phyloP scores from a whole-genome alignment of 1,139 yeast genomes.

The Protomyces lactucae-debilis region DNA sequence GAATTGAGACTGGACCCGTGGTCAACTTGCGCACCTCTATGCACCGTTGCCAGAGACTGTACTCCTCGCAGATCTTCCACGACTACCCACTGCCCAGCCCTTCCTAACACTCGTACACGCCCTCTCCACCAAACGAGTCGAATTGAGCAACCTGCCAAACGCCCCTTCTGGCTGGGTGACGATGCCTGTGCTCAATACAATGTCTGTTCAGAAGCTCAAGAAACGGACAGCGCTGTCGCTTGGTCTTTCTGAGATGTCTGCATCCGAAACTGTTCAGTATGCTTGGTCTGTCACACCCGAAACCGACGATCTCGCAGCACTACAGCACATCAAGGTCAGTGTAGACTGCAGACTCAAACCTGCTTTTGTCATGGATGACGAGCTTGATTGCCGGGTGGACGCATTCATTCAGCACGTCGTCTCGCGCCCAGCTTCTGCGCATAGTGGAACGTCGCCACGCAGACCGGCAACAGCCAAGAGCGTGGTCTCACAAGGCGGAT shows the following conservation, averaged over 20 bases:
- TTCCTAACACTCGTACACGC: constrained; percentile 6
- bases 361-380: not conserved
- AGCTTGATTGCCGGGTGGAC: not conserved
- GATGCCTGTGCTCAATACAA: constrained; percentile 3
- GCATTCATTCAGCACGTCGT: not conserved
- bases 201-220: not conserved
- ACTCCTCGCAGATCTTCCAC: not conserved
- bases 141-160: constrained; percentile 3
- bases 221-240: not conserved
- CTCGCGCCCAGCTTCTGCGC: not conserved
- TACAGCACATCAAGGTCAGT: not conserved
- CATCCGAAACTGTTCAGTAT: not conserved
- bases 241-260: not conserved
- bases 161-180: not conserved
- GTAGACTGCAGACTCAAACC: not conserved
- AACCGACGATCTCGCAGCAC: not conserved
- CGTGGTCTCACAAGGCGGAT: not conserved
- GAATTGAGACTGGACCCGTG: constrained; percentile 3
- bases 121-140: constrained; percentile 7
- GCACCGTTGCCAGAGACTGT: constrained; percentile 3
- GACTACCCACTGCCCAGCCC: not conserved
- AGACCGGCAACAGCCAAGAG: not conserved
- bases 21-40: constrained; percentile 3
- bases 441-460: not conserved
- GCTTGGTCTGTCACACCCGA: not conserved